These are phyloP conservation scores for Nemania sp. DNA, from an alignment of 2,329 filamentous ascomycete species.

Conservation along the genomic window DNA sequence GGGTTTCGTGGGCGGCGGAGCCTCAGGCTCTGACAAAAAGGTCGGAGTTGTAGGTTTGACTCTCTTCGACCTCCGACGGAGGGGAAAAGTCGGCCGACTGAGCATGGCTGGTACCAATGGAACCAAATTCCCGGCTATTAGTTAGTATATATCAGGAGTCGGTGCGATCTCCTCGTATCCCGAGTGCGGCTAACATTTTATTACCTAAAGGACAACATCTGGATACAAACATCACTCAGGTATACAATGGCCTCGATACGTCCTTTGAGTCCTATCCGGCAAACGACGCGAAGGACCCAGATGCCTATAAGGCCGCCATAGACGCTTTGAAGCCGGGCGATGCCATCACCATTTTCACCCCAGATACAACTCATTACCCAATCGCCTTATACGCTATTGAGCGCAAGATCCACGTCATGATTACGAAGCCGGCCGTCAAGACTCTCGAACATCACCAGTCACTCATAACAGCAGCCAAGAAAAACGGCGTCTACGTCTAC, in stretches of 20 bases:
- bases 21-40: conserved; percentile 93
- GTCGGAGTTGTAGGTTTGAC: conserved; percentile 92
- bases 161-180: neutral
- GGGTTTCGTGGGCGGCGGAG: conserved; percentile 86
- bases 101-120: conserved; percentile 93
- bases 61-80: conserved; percentile 86
- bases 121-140: conserved; percentile 90
- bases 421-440: conserved; percentile 95
- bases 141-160: conserved; percentile 62
- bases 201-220: conserved; percentile 76
- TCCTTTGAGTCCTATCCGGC: conserved; percentile 86
- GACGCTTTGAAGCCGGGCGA: conserved; percentile 84
- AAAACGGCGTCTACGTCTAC: conserved; percentile 87
- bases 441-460: conserved; percentile 81
- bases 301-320: conserved; percentile 90
- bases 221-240: conserved; percentile 85
- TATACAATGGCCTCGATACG: conserved; percentile 90
- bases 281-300: conserved; percentile 78
- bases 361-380: conserved; percentile 90
- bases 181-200: conserved; percentile 1
- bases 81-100: conserved; percentile 87
- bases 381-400: conserved; percentile 94
- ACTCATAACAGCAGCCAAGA: conserved; percentile 77
- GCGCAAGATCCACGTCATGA: conserved; percentile 86
- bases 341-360: conserved; percentile 96